A percentile compares a stretch with the other conserved stretches of the same genome.
These are phyloP conservation scores for Komagataella mondaviorum DNA, from an alignment of 805 yeast species.

Conservation along the genomic window DNA sequence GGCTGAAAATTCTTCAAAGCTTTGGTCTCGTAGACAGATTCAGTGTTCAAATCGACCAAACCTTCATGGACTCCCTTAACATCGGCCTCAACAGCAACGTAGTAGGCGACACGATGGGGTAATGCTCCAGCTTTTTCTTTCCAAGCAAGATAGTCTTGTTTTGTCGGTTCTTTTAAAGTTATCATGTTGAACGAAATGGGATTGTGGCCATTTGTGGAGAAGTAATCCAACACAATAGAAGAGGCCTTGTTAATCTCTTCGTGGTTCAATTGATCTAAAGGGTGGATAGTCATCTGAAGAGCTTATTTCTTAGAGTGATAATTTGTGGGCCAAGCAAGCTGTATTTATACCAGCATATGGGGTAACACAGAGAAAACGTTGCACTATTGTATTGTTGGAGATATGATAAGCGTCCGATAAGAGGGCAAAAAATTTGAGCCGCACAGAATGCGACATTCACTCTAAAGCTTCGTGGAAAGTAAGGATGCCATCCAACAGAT, in stretches of 20 bases:
- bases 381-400: not conserved
- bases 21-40: slow-evolving; percentile 31
- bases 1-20: slow-evolving; percentile 56
- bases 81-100: slow-evolving; percentile 45
- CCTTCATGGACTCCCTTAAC: slow-evolving; percentile 60
- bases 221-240: slow-evolving; percentile 33
- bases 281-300: slow-evolving; percentile 22
- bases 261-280: slow-evolving; percentile 58
- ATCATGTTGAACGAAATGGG: slow-evolving; percentile 49
- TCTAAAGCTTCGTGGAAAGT: not conserved
- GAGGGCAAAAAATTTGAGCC: not conserved
- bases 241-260: slow-evolving; percentile 49
- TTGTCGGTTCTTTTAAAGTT: slow-evolving; percentile 60
- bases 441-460: not conserved
- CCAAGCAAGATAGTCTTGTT: slow-evolving; percentile 51
- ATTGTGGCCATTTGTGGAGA: slow-evolving; percentile 20
- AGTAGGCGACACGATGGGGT: slow-evolving; percentile 60
- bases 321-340: not conserved
- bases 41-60: slow-evolving; percentile 41
- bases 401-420: not conserved
- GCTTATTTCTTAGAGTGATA: not conserved
- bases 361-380: not conserved
- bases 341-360: not conserved
- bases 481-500: not conserved
- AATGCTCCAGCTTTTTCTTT: slow-evolving; percentile 42